These are phyloP conservation scores for Boletus vermiculosoides DNA, from an alignment of 768 basidiomycete species.

Conservation along the genomic window DNA sequence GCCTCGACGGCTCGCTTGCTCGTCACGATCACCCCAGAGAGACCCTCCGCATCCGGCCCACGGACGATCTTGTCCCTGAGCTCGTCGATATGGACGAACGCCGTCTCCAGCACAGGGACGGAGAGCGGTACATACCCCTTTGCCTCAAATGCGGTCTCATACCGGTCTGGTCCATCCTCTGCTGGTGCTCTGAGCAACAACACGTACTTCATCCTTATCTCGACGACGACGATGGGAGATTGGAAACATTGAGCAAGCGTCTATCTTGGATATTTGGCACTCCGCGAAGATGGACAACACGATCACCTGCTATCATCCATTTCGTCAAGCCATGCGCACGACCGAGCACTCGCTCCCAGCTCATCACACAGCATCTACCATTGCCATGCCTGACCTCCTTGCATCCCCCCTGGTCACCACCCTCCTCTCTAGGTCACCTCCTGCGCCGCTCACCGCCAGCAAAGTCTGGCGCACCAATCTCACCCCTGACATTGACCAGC, in stretches of 20 bases:
- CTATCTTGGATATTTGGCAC: conserved; percentile 1
- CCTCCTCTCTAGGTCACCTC: conserved; percentile 15
- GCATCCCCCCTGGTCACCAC: conserved; percentile 15
- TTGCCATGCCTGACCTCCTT: conserved; percentile 4
- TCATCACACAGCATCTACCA: not conserved
- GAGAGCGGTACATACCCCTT: conserved; percentile 54
- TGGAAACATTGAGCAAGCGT: not conserved
- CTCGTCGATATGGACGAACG: conserved; percentile 44
- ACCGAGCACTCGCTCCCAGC: not conserved
- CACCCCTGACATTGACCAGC: conserved; percentile 18
- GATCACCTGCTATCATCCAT: not conserved
- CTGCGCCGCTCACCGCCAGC: conserved; percentile 11
- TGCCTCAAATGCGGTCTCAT: conserved; percentile 49
- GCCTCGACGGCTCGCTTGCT: conserved; percentile 77
- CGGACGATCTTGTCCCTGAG: conserved; percentile 43
- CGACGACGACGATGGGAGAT: not conserved
- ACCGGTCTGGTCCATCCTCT: conserved; percentile 48
- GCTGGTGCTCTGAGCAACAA: conserved; percentile 42
- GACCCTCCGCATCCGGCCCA: conserved; percentile 35
- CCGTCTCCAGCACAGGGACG: conserved; percentile 73
- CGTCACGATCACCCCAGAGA: conserved; percentile 71
- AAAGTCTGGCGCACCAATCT: conserved; percentile 17
- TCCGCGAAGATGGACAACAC: not conserved
- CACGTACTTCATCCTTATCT: conserved; percentile 30
- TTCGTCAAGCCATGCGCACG: not conserved